A percentile compares a stretch with the other conserved stretches of the same genome.
These are phyloP conservation scores for Tolypocladium guangdongense DNA, from an alignment of 2,329 filamentous ascomycete genomes.

Conservation along the genomic window DNA sequence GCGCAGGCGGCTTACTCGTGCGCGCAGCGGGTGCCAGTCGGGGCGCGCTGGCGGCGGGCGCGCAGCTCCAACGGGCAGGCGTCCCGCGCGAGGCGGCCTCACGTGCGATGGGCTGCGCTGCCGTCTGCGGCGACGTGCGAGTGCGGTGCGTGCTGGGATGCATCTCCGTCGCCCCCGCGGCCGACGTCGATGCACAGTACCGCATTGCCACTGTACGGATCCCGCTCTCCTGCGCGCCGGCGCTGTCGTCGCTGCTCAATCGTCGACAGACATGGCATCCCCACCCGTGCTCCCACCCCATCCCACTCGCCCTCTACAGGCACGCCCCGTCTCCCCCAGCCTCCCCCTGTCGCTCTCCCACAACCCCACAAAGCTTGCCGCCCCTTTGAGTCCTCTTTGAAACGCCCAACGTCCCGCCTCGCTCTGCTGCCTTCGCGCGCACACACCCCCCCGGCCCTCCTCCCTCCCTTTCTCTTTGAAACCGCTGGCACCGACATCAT, in stretches of 20 bases:
- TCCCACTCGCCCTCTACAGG: not conserved
- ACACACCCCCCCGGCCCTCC: too few species aligned
- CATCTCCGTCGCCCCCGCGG: not conserved
- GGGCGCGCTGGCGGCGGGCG: not conserved
- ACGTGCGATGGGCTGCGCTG: not conserved
- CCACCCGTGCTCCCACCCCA: not conserved
- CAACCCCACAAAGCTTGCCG: constrained; percentile 26
- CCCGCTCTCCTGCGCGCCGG: not conserved
- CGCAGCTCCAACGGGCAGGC: not conserved
- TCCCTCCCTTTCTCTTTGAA: not conserved
- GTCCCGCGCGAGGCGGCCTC: not conserved
- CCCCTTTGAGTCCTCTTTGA: constrained; percentile 16
- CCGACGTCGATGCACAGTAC: not conserved
- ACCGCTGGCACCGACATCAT: not conserved
- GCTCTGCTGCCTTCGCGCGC: not conserved
- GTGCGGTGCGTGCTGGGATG: not conserved
- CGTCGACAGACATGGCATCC: not conserved
- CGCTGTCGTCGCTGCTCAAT: not conserved
- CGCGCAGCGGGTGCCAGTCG: not conserved
- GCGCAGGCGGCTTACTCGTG: not conserved
- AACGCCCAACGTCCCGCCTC: constrained; percentile 14
- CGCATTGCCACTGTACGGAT: not conserved
- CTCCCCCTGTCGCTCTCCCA: constrained; percentile 7
- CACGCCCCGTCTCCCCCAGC: not conserved
- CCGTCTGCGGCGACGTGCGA: not conserved